These are phyloP conservation scores for Vitellaria paradoxa DNA, from an alignment of 179 eudicot species.

Conservation along the genomic window DNA sequence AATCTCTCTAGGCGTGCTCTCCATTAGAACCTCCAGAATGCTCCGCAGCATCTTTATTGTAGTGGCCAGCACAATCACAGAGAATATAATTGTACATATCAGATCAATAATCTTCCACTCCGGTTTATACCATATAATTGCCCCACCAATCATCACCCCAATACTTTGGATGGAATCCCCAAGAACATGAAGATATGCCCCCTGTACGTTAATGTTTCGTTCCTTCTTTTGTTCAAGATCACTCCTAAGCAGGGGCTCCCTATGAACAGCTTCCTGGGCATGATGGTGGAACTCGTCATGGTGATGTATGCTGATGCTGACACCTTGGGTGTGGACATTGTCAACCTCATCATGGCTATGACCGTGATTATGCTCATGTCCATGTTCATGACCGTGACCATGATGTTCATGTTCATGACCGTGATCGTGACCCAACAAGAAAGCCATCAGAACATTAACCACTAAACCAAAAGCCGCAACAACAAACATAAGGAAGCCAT, in stretches of 20 bases:
- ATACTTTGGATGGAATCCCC: slow-evolving; percentile 91
- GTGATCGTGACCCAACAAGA: slow-evolving; percentile 75
- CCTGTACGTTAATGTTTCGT: slow-evolving; percentile 80
- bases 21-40: slow-evolving; percentile 93
- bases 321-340: slow-evolving; percentile 20
- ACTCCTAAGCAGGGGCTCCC: slow-evolving; percentile 42
- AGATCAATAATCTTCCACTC: slow-evolving; percentile 88
- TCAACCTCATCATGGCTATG: slow-evolving; percentile 10
- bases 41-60: slow-evolving; percentile 74
- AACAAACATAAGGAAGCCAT: slow-evolving; percentile 76
- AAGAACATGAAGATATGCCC: slow-evolving; percentile 88
- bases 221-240: slow-evolving; percentile 24
- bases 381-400: slow-evolving; percentile 12
- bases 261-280: slow-evolving; percentile 28
- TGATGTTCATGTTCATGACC: slow-evolving; percentile 34
- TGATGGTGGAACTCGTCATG: slow-evolving; percentile 23
- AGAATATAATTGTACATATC: slow-evolving; percentile 77
- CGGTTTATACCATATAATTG: slow-evolving; percentile 78
- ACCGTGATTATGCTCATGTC: slow-evolving; percentile 18
- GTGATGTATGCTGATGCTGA: slow-evolving; percentile 21
- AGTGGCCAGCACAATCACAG: slow-evolving; percentile 70
- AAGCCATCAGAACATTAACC: slow-evolving; percentile 70
- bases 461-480: slow-evolving; percentile 73
- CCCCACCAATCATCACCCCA: slow-evolving; percentile 95
- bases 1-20: slow-evolving; percentile 93